Conservation (phyloP, 2,329 filamentous ascomycete genomes). For the Fusarium sp. region DNA sequence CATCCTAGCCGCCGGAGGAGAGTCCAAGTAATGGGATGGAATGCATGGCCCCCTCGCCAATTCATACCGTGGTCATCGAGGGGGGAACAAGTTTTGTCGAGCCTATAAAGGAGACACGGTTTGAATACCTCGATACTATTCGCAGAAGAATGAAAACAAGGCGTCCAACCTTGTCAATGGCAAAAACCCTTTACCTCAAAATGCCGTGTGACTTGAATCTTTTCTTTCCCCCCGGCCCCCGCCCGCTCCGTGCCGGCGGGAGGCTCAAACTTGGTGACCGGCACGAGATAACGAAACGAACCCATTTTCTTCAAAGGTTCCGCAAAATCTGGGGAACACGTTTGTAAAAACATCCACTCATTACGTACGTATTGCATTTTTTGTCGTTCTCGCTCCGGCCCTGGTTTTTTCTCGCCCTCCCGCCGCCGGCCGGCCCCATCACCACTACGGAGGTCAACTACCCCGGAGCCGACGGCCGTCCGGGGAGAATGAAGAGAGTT, state of each 20-base stretch:
- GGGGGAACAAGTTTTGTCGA: neutral
- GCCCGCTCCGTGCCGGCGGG: neutral
- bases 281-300: neutral
- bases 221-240: neutral
- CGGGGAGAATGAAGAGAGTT: neutral
- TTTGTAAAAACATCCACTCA: neutral
- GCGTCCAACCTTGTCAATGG: neutral
- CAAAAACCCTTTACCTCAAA: neutral
- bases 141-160: neutral
- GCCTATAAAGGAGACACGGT: neutral
- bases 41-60: neutral
- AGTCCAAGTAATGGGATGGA: conserved; percentile 18
- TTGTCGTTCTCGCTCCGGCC: neutral
- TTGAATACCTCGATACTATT: neutral
- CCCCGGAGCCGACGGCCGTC: conserved; percentile 18
- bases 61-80: neutral
- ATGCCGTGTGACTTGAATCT: neutral
- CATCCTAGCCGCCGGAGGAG: conserved; percentile 50
- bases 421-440: conserved; percentile 11
- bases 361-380: neutral
- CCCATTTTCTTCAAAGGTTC: neutral
- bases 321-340: neutral
- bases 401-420: neutral
- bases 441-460: conserved; percentile 20
- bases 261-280: neutral